Conservation (phyloP, 306 rosid genomes). For the Herpetospermum pedunculosum region DNA sequence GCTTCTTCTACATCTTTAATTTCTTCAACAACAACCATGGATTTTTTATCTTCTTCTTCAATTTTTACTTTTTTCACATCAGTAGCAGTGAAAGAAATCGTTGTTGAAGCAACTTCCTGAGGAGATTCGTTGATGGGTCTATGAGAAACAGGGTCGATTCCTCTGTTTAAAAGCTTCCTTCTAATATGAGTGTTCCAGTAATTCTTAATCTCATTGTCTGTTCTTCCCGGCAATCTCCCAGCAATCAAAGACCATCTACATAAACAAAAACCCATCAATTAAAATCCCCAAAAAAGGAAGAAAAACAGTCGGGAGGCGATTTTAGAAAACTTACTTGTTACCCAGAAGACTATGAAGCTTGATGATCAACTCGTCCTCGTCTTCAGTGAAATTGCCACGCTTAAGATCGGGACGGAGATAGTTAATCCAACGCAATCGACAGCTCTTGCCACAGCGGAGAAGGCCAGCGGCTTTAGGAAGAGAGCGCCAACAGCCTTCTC, state of each 20-base stretch:
- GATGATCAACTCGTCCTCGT: constrained; percentile 95
- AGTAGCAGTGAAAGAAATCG: constrained; percentile 47
- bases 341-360: constrained; percentile 93
- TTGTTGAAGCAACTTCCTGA: constrained; percentile 26
- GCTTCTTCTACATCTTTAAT: constrained; percentile 12
- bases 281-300: background rate
- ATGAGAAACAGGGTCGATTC: constrained; percentile 90
- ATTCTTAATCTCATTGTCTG: constrained; percentile 94
- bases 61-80: constrained; percentile 25
- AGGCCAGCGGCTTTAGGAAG: constrained; percentile 97
- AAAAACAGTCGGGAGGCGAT: no score
- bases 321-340: constrained; percentile 86
- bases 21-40: constrained; percentile 9
- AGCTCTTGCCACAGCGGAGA: constrained; percentile 93
- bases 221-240: constrained; percentile 84
- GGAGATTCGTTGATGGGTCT: constrained; percentile 46
- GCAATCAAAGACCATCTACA: constrained; percentile 92
- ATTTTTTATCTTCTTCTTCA: constrained; percentile 33
- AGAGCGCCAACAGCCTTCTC: constrained; percentile 96
- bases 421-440: constrained; percentile 95
- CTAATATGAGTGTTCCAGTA: constrained; percentile 97
- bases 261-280: constrained; percentile 16
- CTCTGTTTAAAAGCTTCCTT: constrained; percentile 86
- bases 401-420: constrained; percentile 95
- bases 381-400: constrained; percentile 89